Evolutionary conservation across 257 asterid genomes (phyloP), one percentile per base, ranked within the genome.

Genomic region (Nicotiana knightiana): DNA sequence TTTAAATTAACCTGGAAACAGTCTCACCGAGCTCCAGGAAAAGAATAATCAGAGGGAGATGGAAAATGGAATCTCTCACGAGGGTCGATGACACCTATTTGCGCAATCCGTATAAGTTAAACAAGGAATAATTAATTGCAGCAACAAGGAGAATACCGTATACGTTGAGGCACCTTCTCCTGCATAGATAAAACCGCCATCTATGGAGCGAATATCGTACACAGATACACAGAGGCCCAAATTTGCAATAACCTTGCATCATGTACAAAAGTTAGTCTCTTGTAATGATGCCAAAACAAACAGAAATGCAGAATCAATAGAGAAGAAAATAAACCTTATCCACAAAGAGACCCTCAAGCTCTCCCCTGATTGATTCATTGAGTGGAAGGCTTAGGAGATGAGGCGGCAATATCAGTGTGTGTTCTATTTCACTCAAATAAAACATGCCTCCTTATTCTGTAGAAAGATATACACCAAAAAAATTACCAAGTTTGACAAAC

Each of bases 151-250:
- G 12, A 77, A 71, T 91, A 94, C 99, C 94, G 92, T 96, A 83
- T 94, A 93, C 16, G 95, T 94, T 57, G 98, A 90, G 85, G 97
- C 97, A 65, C 99, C 99, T 16, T 93, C 95, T 70, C 93, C 87
- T 2, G 99, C 88, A 85, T 82, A 85, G 53, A 96, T 84, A 76
- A 93, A 92, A 6, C 99, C 99, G 57, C 97, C 99, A 11, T 90
- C 89, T 76, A 93, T 86, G 30, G 96, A 90, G 77, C 81, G 88
- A 82, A 96, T 88, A 85, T 96, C 98, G 21, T 91, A 94, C 46
- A 96, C 89, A 82, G 95, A 92, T 9, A 92, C 73, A 77, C 97
- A 89, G 12, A 95, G 88, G 71, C 99, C 99, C 66, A 92, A 67
- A 24, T 92, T 86, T 9, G 90, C 90, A 43, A 95, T 88, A 63